Base-by-base conservation (phyloP, 1,284 basidiomycete genomes). In the Marasmius sp. region DNA sequence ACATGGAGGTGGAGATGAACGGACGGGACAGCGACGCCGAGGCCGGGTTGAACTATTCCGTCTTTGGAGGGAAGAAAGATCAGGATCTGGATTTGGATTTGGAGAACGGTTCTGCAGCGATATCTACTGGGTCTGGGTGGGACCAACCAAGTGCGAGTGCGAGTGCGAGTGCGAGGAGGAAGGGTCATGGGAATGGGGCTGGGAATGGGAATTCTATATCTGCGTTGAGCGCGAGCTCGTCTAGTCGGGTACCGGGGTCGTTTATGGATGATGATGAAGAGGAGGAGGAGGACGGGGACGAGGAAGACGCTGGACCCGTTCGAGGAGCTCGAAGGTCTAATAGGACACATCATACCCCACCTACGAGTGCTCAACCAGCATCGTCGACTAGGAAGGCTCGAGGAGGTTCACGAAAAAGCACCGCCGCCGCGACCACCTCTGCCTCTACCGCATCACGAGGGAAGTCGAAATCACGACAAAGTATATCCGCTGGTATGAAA, bases 201-300 rank as follows among this genome's bases (percentile, higher is more conserved):
- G 41, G 41, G n/a, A 12, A 43, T 43, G 41, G 41, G n/a, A 43
- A 43, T 43, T 47, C 45, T 16, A 47, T 47, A 18, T 47, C 45
- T 68, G 57, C 61, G 67, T 48, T 55, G 66, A 55, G 66, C 61
- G 12, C 67, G 61, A 48, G 62, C 68, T 43, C 67, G 65, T 47
- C 45, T n/a, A 55, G 27, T 63, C 68, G 61, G 56, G 75, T 76
- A 11, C 79, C 79, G 16, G 79, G 79, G 0, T 75, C 78, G 54
- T 80, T 79, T 60, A 61, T 70, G n/a, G 67, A 61, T 11, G 71
- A 74, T 33, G 69, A 75, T 10, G 73, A 75, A 10, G 75, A 73
- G n/a, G 70, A 73, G 7, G 65, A 62, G n/a, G 70, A 73, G 47
- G 65, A 69, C 18, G 61, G 62, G 38, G 43, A 50, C 50, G 39